Percentiles rank a stretch among this genome's conserved stretches.
Conservation (phyloP, 2,329 filamentous ascomycete species). For the Neopestalotiopsis sp. region DNA sequence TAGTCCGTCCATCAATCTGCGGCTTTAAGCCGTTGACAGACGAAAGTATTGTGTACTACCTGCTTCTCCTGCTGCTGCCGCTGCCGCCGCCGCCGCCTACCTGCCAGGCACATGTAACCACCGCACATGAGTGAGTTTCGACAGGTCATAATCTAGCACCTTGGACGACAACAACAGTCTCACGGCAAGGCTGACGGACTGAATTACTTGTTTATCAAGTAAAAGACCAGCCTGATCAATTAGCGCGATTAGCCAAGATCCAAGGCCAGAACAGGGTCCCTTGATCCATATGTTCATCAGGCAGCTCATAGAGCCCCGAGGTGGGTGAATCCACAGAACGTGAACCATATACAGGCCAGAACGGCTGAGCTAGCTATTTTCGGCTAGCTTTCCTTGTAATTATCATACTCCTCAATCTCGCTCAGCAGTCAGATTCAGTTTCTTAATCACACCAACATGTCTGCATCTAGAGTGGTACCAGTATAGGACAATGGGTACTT, state of each 20-base stretch:
- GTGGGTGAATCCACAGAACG: not conserved
- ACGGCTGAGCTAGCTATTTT: not conserved
- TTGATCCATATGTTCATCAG: not conserved
- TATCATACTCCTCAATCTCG: not conserved
- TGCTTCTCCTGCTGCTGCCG: not conserved
- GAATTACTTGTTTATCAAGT: not conserved
- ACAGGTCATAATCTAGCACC: conserved; percentile 19
- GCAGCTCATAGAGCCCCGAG: not conserved
- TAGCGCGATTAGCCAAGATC: not conserved
- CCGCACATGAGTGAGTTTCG: conserved; percentile 23
- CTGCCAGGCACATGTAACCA: conserved; percentile 35
- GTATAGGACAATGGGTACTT: not conserved
- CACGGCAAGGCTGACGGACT: conserved; percentile 3
- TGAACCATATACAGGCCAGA: not conserved
- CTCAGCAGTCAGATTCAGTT: not conserved
- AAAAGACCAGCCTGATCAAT: not conserved
- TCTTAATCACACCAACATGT: not conserved
- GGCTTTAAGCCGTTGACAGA: not conserved
- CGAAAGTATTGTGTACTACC: not conserved
- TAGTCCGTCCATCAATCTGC: not conserved
- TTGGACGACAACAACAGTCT: not conserved
- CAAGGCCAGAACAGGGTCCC: not conserved
- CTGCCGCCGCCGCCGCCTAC: conserved; percentile 24
- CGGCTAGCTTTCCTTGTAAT: not conserved
- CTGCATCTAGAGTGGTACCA: not conserved